Base-by-base conservation (phyloP, 768 basidiomycete species). In the Pulveroboletus frians region DNA sequence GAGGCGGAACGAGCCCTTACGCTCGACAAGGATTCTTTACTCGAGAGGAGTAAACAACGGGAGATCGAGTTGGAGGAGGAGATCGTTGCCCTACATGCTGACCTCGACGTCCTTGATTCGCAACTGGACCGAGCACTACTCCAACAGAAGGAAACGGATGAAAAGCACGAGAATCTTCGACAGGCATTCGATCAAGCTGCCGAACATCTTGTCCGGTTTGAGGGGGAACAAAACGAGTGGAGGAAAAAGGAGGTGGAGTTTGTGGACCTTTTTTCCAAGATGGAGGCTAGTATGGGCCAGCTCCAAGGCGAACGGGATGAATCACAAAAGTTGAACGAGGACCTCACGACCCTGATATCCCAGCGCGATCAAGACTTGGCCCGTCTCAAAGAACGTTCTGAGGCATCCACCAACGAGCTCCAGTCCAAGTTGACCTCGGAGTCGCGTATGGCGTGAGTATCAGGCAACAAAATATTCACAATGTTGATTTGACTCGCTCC, bases 51-150 rank as follows among this genome's bases (percentile, higher is more conserved):
- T 67, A 93, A 92, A 70, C 80, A 81, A 55, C 81, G 84, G n/a
- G 92, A 95, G 65, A 75, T 75, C 27, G 84, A 91, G 51, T 75
- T 97, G 3, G 85, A 92, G 63, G 92, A 96, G 46, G 92, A 94
- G 58, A 77, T 94, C 13, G 71, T 73, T 2, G 80, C 84, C 1
- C 68, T 96, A 18, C 91, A 96, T 57, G 73, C 75, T 3, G 94
- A 97, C 59, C 75, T 95, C 39, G 89, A 93, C 49, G 76, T 81
- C 3, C 73, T 95, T 11, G 91, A 94, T 58, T 85, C 84, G 4
- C 92, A 97, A 60, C 76, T 95, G 9, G 89, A 89, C 49, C 79
- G 86, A 8, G 85, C 88, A 0, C 74, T 92, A 61, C 76, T 79
- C 34, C 73, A 85, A 37, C 87, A 91, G 66, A 88, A 85, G 65